Base-by-base conservation (phyloP, 192 early-diverging fungal genomes). In the Entomortierella beljakovae region DNA sequence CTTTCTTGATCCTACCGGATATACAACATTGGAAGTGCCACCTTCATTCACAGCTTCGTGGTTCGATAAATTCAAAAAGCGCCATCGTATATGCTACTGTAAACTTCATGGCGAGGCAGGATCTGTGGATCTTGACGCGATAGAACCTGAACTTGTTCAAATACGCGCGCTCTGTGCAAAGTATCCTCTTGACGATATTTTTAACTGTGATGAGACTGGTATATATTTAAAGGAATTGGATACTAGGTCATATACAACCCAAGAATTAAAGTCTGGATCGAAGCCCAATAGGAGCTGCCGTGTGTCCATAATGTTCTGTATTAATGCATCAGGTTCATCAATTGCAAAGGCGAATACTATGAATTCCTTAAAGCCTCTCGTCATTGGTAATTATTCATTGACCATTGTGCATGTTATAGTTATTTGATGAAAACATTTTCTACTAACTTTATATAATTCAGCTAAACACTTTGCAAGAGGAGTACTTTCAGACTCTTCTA, bases 251-350 rank as follows among this genome's bases (percentile, higher is more conserved):
- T 62, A 62, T 31, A 62, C 60, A 11, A 56, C 38, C 6, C 54
- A n/a, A 23, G 8, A 31, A 23, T 40, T 28, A 0, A 59, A 3
- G 46, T 2, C 34, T 25, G 68, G 60, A 0, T 50, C 46, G 23
- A 71, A 71, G 51, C 40, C 68, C 16, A 37, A 26, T 29, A 54
- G 60, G 29, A 10, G 18, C 6, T 53, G 25, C 26, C 1, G 50
- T 5, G 50, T 70, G 11, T 42, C 68, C 3, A 42, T 70, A 40
- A 9, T 70, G 37, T 54, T 70, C 11, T 70, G 68, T 35, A 60
- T 70, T 57, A 60, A 61, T 37, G 68, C 68, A 6, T 40, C 57
- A 22, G 68, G 51, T 16, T 37, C 68, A 3, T 70, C 67, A 11
- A 35, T 69, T 40, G 35, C 31, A 18, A 22, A 50, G 42, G 42